Evolutionary conservation across 2,329 filamentous ascomycete species (phyloP).

Genomic region (Penicillium sclerotiorum): DNA sequence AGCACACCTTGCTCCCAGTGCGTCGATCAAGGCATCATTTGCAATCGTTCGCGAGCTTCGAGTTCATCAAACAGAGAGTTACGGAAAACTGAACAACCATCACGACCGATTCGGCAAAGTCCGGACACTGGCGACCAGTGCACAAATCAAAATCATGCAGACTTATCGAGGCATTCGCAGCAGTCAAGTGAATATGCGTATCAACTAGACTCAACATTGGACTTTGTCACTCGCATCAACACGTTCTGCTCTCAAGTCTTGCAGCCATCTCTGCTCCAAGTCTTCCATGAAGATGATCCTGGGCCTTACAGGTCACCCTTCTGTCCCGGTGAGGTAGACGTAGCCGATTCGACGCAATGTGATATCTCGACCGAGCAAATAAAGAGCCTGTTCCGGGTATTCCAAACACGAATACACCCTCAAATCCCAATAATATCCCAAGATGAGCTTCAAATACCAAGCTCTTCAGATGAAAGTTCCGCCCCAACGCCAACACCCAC

Average conservation of each 20-base stretch:
- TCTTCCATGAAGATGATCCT: background rate
- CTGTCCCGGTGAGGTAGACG: background rate
- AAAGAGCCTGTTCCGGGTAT: background rate
- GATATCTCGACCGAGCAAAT: background rate
- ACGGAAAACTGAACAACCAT: background rate
- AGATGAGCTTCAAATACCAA: constrained; percentile 6
- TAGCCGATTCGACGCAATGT: background rate
- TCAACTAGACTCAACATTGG: background rate
- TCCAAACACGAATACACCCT: background rate
- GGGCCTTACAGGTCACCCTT: background rate
- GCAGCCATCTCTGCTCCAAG: background rate
- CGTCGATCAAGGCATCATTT: constrained; percentile 16
- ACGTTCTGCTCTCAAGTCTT: background rate
- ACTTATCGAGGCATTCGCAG: background rate
- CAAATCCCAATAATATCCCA: constrained; percentile 12
- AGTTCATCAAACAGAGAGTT: background rate
- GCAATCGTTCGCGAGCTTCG: constrained; percentile 7
- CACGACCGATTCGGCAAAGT: background rate
- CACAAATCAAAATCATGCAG: background rate
- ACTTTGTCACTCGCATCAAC: background rate
- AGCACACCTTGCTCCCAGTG: constrained; percentile 23
- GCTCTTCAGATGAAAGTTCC: too few species aligned
- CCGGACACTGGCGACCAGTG: background rate
- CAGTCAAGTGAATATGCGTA: background rate
- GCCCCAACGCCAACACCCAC: background rate